These are phyloP conservation scores for Ephemerocybe angulata DNA, from an alignment of 768 basidiomycete genomes.

Conservation along the genomic window DNA sequence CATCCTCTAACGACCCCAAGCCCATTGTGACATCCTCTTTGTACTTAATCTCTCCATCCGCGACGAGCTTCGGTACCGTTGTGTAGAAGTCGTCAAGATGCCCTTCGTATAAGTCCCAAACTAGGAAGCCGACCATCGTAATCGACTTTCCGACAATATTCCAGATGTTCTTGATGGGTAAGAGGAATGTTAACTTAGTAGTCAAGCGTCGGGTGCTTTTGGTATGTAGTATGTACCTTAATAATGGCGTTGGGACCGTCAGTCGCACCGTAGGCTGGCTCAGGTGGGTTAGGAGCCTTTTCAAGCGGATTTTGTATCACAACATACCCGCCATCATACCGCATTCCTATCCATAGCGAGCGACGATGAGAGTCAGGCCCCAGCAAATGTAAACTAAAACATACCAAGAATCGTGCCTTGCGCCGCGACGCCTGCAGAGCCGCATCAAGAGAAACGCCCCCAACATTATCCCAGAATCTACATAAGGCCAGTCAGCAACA, in stretches of 20 bases:
- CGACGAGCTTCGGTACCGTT: constrained; percentile 28
- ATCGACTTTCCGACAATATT: constrained; percentile 38
- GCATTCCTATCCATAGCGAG: too few species aligned
- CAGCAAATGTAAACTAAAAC: constrained; percentile 2
- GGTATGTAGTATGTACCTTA: too few species aligned
- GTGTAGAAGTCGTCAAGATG: constrained; percentile 33
- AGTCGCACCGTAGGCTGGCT: too few species aligned
- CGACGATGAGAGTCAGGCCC: too few species aligned
- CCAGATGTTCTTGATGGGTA: constrained; percentile 41
- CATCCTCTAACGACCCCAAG: constrained; percentile 31
- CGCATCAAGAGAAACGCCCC: constrained; percentile 39
- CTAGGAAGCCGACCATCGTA: constrained; percentile 41
- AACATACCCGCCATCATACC: too few species aligned
- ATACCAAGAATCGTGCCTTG: constrained; percentile 40
- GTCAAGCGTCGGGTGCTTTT: too few species aligned
- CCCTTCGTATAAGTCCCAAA: constrained; percentile 23
- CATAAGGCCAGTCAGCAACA: not conserved
- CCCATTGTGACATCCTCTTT: constrained; percentile 44
- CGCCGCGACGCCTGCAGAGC: constrained; percentile 33
- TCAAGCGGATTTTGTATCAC: too few species aligned
- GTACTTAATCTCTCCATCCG: constrained; percentile 39
- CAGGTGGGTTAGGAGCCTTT: too few species aligned
- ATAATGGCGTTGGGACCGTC: too few species aligned
- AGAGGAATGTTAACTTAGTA: too few species aligned
- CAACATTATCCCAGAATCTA: constrained; percentile 38